Evolutionary conservation across 2,329 filamentous ascomycete genomes (phyloP).

Genomic region (Ascochyta koolunga): DNA sequence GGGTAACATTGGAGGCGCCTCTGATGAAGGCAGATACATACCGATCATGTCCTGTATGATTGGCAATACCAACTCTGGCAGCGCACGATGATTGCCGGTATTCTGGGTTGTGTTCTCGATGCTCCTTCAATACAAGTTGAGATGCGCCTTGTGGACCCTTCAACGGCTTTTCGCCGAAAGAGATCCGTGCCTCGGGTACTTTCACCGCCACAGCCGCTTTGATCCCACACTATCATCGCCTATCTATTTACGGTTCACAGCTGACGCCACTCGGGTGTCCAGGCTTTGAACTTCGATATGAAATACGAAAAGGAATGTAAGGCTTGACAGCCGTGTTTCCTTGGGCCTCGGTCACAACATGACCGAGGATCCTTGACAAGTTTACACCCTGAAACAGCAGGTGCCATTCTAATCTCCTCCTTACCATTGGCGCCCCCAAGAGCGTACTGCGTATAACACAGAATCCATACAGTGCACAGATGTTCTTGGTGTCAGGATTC

Average conservation of each 20-base stretch:
- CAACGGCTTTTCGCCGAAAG: constrained; percentile 3
- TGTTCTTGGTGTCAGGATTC: not conserved
- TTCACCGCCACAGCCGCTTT: constrained; percentile 15
- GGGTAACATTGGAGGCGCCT: not conserved
- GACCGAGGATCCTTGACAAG: constrained; percentile 1
- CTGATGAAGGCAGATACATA: not conserved
- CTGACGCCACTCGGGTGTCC: not conserved
- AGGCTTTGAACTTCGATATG: not conserved
- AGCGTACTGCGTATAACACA: not conserved
- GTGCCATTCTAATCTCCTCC: constrained; percentile 8
- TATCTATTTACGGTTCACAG: constrained; percentile 4
- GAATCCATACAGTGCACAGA: not conserved
- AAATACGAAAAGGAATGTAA: constrained; percentile 8
- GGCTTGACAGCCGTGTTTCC: not conserved
- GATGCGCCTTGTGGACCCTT: not conserved
- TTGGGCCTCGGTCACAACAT: not conserved
- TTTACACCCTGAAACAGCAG: constrained; percentile 9
- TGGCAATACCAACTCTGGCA: no score
- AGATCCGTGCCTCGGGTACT: not conserved
- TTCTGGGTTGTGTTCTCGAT: no score
- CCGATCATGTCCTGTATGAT: no score
- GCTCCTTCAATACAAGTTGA: no score
- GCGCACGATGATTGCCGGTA: no score
- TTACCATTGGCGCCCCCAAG: constrained; percentile 5
- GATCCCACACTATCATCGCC: not conserved